phyloP scores from a whole-genome alignment of 106 monocot species.

The Chionographis japonica region DNA sequence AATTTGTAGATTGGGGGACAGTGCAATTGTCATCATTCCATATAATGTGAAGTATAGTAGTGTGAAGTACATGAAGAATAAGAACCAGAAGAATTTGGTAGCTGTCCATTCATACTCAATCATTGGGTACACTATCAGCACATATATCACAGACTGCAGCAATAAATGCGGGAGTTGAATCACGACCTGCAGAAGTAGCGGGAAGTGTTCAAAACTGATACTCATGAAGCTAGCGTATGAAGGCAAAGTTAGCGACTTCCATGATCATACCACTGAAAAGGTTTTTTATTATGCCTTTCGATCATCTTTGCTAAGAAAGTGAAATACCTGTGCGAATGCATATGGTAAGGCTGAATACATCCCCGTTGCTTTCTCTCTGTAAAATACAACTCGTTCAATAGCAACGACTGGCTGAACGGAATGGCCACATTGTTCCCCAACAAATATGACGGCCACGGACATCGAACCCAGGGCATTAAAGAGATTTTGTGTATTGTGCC shows the following conservation, averaged over 20 bases:
- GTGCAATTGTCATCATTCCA: constrained; percentile 15
- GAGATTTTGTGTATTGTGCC: not conserved
- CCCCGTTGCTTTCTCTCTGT: constrained; percentile 13
- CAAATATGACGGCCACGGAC: not conserved
- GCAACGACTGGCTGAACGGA: constrained; percentile 8
- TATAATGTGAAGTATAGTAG: constrained; percentile 20
- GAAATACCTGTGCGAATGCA: constrained; percentile 8
- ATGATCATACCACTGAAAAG: too few relatives aligned
- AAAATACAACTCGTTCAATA: constrained; percentile 9
- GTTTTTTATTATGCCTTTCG: too few relatives aligned
- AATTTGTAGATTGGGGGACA: constrained; percentile 14
- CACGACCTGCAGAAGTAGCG: constrained; percentile 5
- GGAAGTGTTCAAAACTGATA: too few relatives aligned
- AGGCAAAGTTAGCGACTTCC: too few relatives aligned
- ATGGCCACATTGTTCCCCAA: not conserved
- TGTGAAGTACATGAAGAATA: constrained; percentile 22
- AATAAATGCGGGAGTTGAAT: constrained; percentile 15
- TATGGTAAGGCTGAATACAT: not conserved
- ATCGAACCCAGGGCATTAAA: constrained; percentile 12
- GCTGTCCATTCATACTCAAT: constrained; percentile 15
- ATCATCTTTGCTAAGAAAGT: not conserved
- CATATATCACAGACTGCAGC: constrained; percentile 13
- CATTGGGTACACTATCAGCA: constrained; percentile 13
- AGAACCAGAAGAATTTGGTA: constrained; percentile 19
- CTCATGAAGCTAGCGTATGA: too few relatives aligned